These are phyloP conservation scores for Fusarium sp. DNA, from an alignment of 2,329 filamentous ascomycete genomes.

Conservation along the genomic window DNA sequence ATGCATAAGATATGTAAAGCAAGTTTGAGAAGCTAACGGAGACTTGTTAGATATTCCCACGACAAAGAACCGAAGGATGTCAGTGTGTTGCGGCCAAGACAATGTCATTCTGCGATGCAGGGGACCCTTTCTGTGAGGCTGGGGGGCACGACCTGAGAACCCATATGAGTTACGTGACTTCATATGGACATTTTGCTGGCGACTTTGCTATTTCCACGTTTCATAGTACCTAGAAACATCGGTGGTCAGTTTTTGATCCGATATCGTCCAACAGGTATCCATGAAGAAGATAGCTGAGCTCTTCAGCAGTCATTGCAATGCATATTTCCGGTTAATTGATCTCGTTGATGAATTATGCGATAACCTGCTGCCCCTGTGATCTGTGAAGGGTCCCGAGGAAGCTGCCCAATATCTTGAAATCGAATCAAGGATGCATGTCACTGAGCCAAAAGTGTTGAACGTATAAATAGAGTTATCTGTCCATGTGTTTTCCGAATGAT, in stretches of 20 bases:
- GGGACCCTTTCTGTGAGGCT: conserved; percentile 41
- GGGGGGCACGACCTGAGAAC: conserved; percentile 34
- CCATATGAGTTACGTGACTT: conserved; percentile 41
- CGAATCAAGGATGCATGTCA: too few relatives aligned
- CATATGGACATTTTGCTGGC: conserved; percentile 28
- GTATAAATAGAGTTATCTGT: too few relatives aligned
- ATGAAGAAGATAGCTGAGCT: neutral
- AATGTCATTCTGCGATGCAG: conserved; percentile 39
- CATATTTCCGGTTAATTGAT: too few relatives aligned
- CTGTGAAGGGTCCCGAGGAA: too few relatives aligned
- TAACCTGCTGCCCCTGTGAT: too few relatives aligned
- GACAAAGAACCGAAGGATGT: conserved; percentile 31
- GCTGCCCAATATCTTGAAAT: too few relatives aligned
- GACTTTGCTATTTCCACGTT: conserved; percentile 33
- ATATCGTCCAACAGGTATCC: neutral
- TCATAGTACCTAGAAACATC: neutral
- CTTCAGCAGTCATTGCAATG: too few relatives aligned
- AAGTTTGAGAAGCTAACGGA: neutral
- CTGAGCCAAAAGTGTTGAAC: too few relatives aligned
- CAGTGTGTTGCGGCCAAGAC: conserved; percentile 21
- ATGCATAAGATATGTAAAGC: rapidly evolving
- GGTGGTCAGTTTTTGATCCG: too few relatives aligned
- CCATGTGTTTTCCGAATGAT: too few relatives aligned
- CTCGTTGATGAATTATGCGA: too few relatives aligned
- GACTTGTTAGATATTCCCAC: conserved; percentile 31